Conservation (phyloP, 2,329 filamentous ascomycete species). For the Pseudopyricularia javanii region DNA sequence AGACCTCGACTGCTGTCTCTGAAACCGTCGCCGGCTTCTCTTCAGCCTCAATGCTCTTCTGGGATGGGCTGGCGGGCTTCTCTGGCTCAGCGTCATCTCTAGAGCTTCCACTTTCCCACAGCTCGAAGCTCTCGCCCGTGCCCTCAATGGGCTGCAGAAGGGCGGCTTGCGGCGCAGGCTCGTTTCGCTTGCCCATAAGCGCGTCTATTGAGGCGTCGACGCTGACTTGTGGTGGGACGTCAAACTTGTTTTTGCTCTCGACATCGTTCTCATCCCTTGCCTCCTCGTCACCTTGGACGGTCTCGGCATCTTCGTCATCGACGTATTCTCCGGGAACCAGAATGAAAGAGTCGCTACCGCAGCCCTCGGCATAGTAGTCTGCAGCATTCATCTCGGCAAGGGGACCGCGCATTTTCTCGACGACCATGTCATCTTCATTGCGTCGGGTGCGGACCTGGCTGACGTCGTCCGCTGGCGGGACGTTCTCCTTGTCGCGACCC, state of each 20-base stretch:
- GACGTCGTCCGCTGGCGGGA: slow-evolving; percentile 60
- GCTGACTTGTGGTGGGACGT: slow-evolving; percentile 13
- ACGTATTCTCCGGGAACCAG: slow-evolving; percentile 31
- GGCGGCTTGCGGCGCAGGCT: slow-evolving; percentile 28
- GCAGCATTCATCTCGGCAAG: slow-evolving; percentile 54
- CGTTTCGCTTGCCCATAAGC: slow-evolving; percentile 22
- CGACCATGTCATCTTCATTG: slow-evolving; percentile 37
- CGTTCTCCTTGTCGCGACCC: slow-evolving; percentile 80
- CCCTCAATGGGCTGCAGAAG: slow-evolving; percentile 44
- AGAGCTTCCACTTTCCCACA: slow-evolving; percentile 59
- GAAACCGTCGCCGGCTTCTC: background rate
- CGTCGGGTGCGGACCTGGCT: slow-evolving; percentile 39
- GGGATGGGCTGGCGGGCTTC: background rate
- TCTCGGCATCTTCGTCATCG: slow-evolving; percentile 36
- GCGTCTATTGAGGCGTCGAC: slow-evolving; percentile 17
- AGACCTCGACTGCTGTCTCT: background rate
- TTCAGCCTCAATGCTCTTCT: background rate
- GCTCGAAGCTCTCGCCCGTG: slow-evolving; percentile 48
- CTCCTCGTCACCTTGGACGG: slow-evolving; percentile 16
- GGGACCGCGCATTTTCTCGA: slow-evolving; percentile 53
- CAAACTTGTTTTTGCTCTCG: slow-evolving; percentile 8
- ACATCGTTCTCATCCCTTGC: slow-evolving; percentile 5
- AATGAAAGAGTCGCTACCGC: slow-evolving; percentile 48
- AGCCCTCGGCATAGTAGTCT: slow-evolving; percentile 57
- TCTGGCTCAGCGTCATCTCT: slow-evolving; percentile 38